These are phyloP conservation scores for Laguncularia racemosa DNA, from an alignment of 345 rosid species.

Conservation along the genomic window DNA sequence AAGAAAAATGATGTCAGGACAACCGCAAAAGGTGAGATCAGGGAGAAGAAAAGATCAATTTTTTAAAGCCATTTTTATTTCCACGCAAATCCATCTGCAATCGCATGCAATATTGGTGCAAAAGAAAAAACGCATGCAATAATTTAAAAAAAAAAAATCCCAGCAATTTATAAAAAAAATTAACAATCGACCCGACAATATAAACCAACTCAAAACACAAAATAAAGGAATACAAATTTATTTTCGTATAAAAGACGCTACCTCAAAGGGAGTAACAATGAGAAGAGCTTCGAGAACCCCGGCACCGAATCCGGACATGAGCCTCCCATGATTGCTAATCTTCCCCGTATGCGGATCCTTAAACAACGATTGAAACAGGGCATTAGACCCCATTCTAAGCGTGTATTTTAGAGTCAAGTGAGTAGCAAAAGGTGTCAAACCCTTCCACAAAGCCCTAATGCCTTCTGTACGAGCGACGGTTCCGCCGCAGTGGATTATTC, in stretches of 20 bases:
- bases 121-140: too few relatives aligned
- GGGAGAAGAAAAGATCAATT: too few relatives aligned
- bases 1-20: too few relatives aligned
- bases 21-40: too few relatives aligned
- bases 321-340: conserved; percentile 46
- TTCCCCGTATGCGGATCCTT: conserved; percentile 77
- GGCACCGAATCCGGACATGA: conserved; percentile 85
- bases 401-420: conserved; percentile 87
- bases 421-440: conserved; percentile 89
- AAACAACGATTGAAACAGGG: conserved; percentile 60
- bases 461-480: conserved; percentile 68
- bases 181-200: too few relatives aligned
- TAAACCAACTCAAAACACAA: too few relatives aligned
- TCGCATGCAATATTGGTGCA: too few relatives aligned
- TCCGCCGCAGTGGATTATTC: conserved; percentile 74
- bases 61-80: too few relatives aligned
- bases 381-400: conserved; percentile 92
- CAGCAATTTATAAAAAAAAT: too few relatives aligned
- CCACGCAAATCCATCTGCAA: too few relatives aligned
- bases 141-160: too few relatives aligned
- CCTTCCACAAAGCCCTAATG: conserved; percentile 87
- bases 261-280: conserved; percentile 96
- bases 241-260: conserved; percentile 3
- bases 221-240: neutral
- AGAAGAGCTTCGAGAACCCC: conserved; percentile 94